Evolutionary conservation across 106 monocot genomes (phyloP).

Genomic region (Platanthera zijinensis): DNA sequence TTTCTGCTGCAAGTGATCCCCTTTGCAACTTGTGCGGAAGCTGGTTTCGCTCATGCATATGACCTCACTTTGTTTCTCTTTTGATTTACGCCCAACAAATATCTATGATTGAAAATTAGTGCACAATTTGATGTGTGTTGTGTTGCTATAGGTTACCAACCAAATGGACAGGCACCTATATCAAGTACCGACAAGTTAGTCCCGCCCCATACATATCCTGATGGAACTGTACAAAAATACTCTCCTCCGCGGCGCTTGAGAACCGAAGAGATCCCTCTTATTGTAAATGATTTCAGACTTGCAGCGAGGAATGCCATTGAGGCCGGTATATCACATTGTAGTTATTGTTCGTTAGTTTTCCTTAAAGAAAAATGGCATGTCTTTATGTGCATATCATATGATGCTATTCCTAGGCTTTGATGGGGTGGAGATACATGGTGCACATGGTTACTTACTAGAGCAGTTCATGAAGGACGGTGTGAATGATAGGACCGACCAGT

Average conservation of each 20-base stretch:
- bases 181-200: constrained; percentile 7
- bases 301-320: constrained; percentile 13
- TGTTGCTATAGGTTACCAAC: constrained; percentile 3
- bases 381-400: background rate
- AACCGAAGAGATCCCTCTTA: constrained; percentile 11
- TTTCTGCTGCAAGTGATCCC: too few relatives aligned
- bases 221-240: constrained; percentile 3
- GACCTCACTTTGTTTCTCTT: too few relatives aligned
- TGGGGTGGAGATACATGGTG: constrained; percentile 48
- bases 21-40: too few relatives aligned
- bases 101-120: background rate
- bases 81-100: too few relatives aligned
- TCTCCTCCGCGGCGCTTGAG: constrained; percentile 4
- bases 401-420: constrained; percentile 28
- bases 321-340: constrained; percentile 2
- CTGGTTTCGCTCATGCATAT: too few relatives aligned
- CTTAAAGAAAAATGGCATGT: background rate
- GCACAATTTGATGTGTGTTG: background rate
- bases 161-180: constrained; percentile 10
- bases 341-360: background rate
- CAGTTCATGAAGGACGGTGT: constrained; percentile 47
- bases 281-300: constrained; percentile 12
- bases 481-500: constrained; percentile 39
- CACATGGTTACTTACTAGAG: constrained; percentile 37
- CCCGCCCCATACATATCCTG: background rate